Evolutionary conservation across 805 yeast species (phyloP).

Genomic region (Metschnikowia cubensis): DNA sequence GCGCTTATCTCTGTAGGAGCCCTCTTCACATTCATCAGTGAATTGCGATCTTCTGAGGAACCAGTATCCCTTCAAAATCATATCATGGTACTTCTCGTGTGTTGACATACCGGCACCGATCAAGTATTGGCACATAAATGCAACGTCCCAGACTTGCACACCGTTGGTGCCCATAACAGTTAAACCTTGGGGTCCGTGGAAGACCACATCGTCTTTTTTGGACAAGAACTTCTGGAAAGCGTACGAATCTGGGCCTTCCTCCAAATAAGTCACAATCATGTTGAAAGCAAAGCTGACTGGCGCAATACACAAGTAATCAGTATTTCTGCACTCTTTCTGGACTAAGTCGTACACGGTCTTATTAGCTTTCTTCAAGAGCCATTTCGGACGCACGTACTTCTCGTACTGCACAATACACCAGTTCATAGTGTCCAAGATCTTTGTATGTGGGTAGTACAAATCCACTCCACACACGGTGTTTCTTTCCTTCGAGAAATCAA

Average conservation of each 20-base stretch:
- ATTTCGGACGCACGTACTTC: slow-evolving; percentile 66
- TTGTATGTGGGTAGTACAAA: slow-evolving; percentile 88
- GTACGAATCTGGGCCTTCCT: slow-evolving; percentile 66
- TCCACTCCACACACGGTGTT: slow-evolving; percentile 90
- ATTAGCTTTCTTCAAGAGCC: slow-evolving; percentile 56
- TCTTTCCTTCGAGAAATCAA: slow-evolving; percentile 68
- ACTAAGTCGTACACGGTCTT: slow-evolving; percentile 57
- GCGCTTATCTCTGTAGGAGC: slow-evolving; percentile 78
- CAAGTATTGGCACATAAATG: slow-evolving; percentile 82
- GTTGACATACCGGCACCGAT: slow-evolving; percentile 77
- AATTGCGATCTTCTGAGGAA: slow-evolving; percentile 84
- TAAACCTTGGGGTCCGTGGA: slow-evolving; percentile 88
- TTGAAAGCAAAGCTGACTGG: slow-evolving; percentile 90
- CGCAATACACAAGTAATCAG: slow-evolving; percentile 82
- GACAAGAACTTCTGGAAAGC: slow-evolving; percentile 52
- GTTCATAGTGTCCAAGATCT: slow-evolving; percentile 59
- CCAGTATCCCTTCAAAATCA: slow-evolving; percentile 60
- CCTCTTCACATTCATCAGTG: slow-evolving; percentile 69
- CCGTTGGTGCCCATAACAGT: slow-evolving; percentile 97
- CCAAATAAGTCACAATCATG: slow-evolving; percentile 62
- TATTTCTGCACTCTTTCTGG: slow-evolving; percentile 69
- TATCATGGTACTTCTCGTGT: slow-evolving; percentile 56
- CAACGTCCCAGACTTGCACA: slow-evolving; percentile 94
- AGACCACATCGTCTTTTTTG: slow-evolving; percentile 71
- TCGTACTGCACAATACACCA: slow-evolving; percentile 60